Evolutionary conservation across 805 yeast species (phyloP).

Genomic region (Sporopachydermia quercuum): DNA sequence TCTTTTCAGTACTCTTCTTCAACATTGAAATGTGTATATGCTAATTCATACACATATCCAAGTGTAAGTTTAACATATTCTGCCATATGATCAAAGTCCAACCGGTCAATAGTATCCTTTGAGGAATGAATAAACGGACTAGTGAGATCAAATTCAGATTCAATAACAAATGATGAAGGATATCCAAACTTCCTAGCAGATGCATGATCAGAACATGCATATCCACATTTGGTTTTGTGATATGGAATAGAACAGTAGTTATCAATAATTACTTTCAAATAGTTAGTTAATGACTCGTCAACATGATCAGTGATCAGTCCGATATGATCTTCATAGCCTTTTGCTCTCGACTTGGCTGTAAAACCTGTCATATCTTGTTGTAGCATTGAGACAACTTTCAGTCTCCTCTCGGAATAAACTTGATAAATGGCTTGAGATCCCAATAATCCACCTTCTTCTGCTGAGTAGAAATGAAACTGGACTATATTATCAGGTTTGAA

Average conservation of each 20-base stretch:
- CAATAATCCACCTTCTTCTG: slow-evolving; percentile 83
- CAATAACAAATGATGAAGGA: slow-evolving; percentile 75
- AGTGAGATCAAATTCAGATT: slow-evolving; percentile 48
- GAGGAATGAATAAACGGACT: slow-evolving; percentile 65
- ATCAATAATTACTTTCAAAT: slow-evolving; percentile 44
- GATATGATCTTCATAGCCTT: slow-evolving; percentile 44
- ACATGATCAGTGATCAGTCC: slow-evolving; percentile 74
- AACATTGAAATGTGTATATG: slow-evolving; percentile 19
- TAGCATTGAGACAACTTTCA: slow-evolving; percentile 62
- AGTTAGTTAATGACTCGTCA: slow-evolving; percentile 36
- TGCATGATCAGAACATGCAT: slow-evolving; percentile 89
- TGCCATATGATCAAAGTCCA: slow-evolving; percentile 62
- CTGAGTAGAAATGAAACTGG: slow-evolving; percentile 90
- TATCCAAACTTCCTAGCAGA: slow-evolving; percentile 72
- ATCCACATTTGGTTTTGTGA: slow-evolving; percentile 70
- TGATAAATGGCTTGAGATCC: slow-evolving; percentile 75
- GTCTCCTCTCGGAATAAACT: slow-evolving; percentile 29
- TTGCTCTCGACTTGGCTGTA: slow-evolving; percentile 33
- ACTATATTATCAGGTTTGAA: slow-evolving; percentile 53
- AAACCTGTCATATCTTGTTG: slow-evolving; percentile 95
- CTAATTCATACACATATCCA: slow-evolving; percentile 62
- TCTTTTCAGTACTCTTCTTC: no score
- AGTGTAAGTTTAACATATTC: slow-evolving; percentile 71
- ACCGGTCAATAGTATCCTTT: slow-evolving; percentile 66
- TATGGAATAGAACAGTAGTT: slow-evolving; percentile 54